Evolutionary conservation across 495 filamentous ascomycete species (phyloP), one percentile per base, ranked within the genome.

Genomic region (Pyrenula massariospora): DNA sequence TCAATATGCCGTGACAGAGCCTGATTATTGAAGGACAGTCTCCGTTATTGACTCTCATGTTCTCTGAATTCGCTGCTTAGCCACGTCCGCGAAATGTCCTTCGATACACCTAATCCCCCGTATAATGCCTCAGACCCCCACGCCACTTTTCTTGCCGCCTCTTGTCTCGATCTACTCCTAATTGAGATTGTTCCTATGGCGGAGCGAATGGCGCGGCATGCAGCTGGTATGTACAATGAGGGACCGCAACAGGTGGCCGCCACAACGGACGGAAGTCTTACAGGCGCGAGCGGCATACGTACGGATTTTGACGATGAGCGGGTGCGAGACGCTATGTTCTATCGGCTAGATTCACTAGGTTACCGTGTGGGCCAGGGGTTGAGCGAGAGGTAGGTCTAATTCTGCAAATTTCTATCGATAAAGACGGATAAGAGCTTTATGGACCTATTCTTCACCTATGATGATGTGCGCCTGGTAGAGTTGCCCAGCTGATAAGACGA

Each of bases 151-250:
- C 74, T 95, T 53, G 84, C 77, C 68, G 80, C 86, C 31, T 88
- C 92, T 25, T 88, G 85, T 59, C 81, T 97, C 56, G 93, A 98
- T 65, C 84, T 98, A 58, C 83, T 98, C 12, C 79, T 98, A 58
- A 96, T 98, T 63, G 93, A 98, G 73, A 78, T 98, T 53, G 93
- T 98, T 23, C 93, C 93, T 50, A 86, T 96, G 81, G 88, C 94
- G 2, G 89, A 93, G 68, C 82, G 93, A 54, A 69, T 97, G 25
- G 78, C 50, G 8, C 50, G 50, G 8, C n/a, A 19, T 20, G 82
- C 12, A 70, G 74, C 63, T 74, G 85, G 59, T 3, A 42, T 48
- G 21, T 25, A 22, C n/a, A 36, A 10, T 19, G 25, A 15, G 3
- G 25, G n/a, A 25, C 25, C 53, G 12, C 25, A 48, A 2, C 19